Conservation (phyloP, 257 asterid species). For the Fraxinus quadrangulata region DNA sequence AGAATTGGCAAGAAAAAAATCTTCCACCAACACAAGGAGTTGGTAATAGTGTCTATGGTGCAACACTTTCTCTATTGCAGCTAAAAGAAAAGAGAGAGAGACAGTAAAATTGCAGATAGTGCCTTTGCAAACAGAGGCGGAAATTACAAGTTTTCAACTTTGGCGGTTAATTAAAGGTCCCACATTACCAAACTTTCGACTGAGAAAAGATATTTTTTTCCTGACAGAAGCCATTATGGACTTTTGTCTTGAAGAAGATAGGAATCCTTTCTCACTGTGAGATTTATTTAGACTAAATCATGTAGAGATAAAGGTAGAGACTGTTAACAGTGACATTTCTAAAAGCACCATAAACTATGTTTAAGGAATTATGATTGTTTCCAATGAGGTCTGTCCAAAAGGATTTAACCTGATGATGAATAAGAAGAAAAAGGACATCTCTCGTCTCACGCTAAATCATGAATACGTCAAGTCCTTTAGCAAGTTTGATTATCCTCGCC, state of each 20-base stretch:
- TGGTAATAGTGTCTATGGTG: neutral
- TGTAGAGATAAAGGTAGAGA: constrained; percentile 30
- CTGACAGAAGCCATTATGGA: constrained; percentile 33
- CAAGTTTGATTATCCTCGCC: neutral
- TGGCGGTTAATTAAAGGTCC: constrained; percentile 25
- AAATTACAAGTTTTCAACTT: constrained; percentile 24
- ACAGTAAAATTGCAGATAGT: constrained; percentile 25
- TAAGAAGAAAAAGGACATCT: neutral
- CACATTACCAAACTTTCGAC: constrained; percentile 22
- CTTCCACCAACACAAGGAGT: neutral
- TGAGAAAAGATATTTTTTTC: constrained; percentile 17
- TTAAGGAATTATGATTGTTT: neutral
- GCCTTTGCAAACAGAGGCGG: constrained; percentile 27
- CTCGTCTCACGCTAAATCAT: neutral
- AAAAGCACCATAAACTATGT: neutral
- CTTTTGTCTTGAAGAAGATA: constrained; percentile 31
- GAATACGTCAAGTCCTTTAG: neutral
- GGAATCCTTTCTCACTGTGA: constrained; percentile 27
- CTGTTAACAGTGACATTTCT: constrained; percentile 23
- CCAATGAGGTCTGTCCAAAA: neutral
- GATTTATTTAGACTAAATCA: constrained; percentile 40
- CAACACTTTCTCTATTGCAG: constrained; percentile 25
- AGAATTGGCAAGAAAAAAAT: neutral
- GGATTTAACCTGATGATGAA: neutral
- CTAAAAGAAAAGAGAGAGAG: constrained; percentile 17